phyloP scores from a whole-genome alignment of 805 yeast genomes.

The Metschnikowia sp. region DNA sequence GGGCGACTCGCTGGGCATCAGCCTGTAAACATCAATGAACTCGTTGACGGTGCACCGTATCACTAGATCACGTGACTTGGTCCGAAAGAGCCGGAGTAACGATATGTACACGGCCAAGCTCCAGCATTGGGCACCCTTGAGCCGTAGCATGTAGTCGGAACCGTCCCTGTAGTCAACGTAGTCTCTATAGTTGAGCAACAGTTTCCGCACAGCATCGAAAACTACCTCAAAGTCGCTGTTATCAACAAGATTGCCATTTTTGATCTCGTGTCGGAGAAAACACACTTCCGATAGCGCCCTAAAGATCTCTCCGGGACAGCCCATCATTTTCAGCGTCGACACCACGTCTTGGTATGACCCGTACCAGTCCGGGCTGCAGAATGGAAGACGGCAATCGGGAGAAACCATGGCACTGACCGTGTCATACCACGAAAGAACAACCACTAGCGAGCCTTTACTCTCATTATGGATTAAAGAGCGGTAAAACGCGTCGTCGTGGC shows the following conservation, averaged over 20 bases:
- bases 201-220: slow-evolving; percentile 31
- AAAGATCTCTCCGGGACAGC: slow-evolving; percentile 59
- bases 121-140: slow-evolving; percentile 59
- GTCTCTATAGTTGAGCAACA: slow-evolving; percentile 45
- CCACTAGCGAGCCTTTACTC: slow-evolving; percentile 47
- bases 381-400: slow-evolving; percentile 55
- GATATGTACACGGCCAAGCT: slow-evolving; percentile 36
- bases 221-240: slow-evolving; percentile 13
- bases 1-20: slow-evolving; percentile 46
- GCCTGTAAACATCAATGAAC: slow-evolving; percentile 45
- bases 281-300: slow-evolving; percentile 45
- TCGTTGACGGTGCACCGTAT: slow-evolving; percentile 39
- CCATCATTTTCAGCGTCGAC: slow-evolving; percentile 54
- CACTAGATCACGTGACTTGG: slow-evolving; percentile 21
- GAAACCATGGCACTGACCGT: slow-evolving; percentile 54
- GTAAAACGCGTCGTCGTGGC: slow-evolving; percentile 42
- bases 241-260: slow-evolving; percentile 8
- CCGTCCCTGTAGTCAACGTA: slow-evolving; percentile 30
- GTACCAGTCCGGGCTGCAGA: slow-evolving; percentile 51
- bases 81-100: slow-evolving; percentile 27
- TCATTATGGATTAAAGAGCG: slow-evolving; percentile 40
- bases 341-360: slow-evolving; percentile 41
- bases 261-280: slow-evolving; percentile 27
- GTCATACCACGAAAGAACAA: slow-evolving; percentile 59
- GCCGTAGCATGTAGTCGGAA: slow-evolving; percentile 35